Evolutionary conservation across 352 stramenopile species (phyloP), one percentile per base, ranked within the genome.

Genomic region (Pythium brachiatum): DNA sequence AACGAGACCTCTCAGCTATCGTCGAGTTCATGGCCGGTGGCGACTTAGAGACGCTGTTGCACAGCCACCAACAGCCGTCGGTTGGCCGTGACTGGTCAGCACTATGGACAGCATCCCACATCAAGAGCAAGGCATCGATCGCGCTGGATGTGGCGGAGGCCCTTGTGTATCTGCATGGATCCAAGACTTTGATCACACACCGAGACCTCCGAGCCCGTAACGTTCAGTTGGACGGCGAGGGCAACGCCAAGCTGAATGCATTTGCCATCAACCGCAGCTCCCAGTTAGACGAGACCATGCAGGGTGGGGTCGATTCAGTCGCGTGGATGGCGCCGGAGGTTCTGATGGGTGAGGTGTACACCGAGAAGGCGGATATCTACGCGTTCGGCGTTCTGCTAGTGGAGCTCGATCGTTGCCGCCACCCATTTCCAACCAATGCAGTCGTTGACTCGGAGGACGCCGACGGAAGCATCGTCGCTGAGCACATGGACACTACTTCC

Each of bases 331-430:
- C 56, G 13, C 56, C 56, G 55, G 56, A 62, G 21, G 41, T 62
- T 5, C 15, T 62, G 27, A 25, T 53, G 2, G 56, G 56, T 15
- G 64, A 71, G 48, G 47, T 54, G 29, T 71, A 62, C 53, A 71
- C 46, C 11, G 58, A 68, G 34, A 55, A 61, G 32, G 50, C 64
- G n/a, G 64, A 71, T 50, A 62, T 71, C 50, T 71, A 71, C 64
- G 68, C 64, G 32, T 67, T 68, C 18, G 64, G 64, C 7, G 64
- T 71, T 36, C 47, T 71, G 21, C 57, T 71, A 7, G 66, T 59
- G 21, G 64, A 71, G 46, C 34, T 71, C 1, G 64, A 71, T 41
- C 60, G 57, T 23, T 59, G 66, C 43, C 16, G 46, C 25, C 46
- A 53, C 25, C 46, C 46, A 21, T 36, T 34, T 9, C 29, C 29